phyloP scores from a whole-genome alignment of 73 alveolate genomes.

The Paramecium primaurelia region DNA sequence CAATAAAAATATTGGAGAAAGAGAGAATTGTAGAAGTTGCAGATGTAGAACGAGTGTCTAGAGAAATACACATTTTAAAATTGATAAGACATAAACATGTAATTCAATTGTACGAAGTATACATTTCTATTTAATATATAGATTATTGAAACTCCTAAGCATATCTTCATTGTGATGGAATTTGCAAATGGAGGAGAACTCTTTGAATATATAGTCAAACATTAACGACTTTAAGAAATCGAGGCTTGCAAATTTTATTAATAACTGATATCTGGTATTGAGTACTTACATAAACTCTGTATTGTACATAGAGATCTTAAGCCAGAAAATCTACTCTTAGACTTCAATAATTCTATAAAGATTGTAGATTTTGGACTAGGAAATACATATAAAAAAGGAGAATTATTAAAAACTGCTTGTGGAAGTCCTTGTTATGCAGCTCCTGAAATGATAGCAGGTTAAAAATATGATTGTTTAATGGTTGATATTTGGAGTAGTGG shows the following conservation, averaged over 20 bases:
- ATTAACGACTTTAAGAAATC: conserved; percentile 78
- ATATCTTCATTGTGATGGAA: conserved; percentile 59
- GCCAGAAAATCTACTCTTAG: conserved; percentile 95
- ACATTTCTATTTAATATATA: background rate
- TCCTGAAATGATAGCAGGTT: conserved; percentile 97
- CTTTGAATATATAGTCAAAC: conserved; percentile 48
- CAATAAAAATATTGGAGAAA: conserved; percentile 82
- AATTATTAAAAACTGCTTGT: conserved; percentile 90
- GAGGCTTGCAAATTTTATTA: conserved; percentile 92
- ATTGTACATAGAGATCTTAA: conserved; percentile 95
- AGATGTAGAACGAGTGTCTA: conserved; percentile 77
- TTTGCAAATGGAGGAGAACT: conserved; percentile 54
- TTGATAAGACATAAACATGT: conserved; percentile 74
- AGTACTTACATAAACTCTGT: conserved; percentile 82
- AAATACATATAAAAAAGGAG: conserved; percentile 84
- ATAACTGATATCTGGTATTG: conserved; percentile 89
- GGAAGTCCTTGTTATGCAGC: conserved; percentile 99
- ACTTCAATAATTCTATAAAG: conserved; percentile 80
- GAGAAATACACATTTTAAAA: conserved; percentile 82
- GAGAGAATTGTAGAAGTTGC: conserved; percentile 77
- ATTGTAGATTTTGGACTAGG: conserved; percentile 95
- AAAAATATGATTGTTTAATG: conserved; percentile 81
- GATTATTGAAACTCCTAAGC: conserved; percentile 64
- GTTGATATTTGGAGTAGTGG: conserved; percentile 97
- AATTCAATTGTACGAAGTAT: conserved; percentile 76